Evolutionary conservation across 192 early-diverging fungal genomes (phyloP).

Genomic region (Allomyces arbusculus): DNA sequence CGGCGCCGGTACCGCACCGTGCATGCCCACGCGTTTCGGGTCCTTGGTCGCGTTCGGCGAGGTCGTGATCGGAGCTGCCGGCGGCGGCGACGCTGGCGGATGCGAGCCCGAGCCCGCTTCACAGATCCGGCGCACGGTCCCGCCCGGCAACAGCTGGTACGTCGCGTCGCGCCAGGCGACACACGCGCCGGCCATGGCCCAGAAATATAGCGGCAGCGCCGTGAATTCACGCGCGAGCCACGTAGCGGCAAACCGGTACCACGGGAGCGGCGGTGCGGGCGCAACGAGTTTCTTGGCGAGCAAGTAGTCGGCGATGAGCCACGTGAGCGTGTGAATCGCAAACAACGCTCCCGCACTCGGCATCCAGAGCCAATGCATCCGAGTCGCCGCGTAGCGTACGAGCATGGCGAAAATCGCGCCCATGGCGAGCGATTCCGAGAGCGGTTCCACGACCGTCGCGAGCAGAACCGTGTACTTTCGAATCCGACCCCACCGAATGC

Average conservation of each 20-base stretch:
- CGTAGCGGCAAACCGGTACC: constrained; percentile 35
- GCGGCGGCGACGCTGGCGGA: not conserved
- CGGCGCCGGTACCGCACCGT: too few relatives aligned
- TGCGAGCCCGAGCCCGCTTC: not conserved
- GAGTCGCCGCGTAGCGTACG: constrained; percentile 10
- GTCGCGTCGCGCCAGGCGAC: constrained; percentile 72
- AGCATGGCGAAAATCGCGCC: not conserved
- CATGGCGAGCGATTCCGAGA: constrained; percentile 54
- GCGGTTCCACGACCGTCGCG: constrained; percentile 81
- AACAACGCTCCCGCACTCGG: constrained; percentile 21
- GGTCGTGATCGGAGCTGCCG: too few relatives aligned
- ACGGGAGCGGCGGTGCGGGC: constrained; percentile 7
- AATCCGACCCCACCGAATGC: constrained; percentile 83
- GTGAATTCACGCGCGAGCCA: constrained; percentile 68
- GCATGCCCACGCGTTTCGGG: too few relatives aligned
- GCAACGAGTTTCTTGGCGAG: constrained; percentile 2
- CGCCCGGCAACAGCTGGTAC: constrained; percentile 37
- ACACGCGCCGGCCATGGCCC: constrained; percentile 56
- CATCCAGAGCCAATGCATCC: constrained; percentile 27
- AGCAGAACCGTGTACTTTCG: constrained; percentile 78
- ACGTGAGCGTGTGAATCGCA: constrained; percentile 9
- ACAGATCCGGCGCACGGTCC: constrained; percentile 26
- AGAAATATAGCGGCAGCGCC: constrained; percentile 65
- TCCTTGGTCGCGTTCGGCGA: too few relatives aligned
- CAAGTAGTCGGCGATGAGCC: constrained; percentile 13